Evolutionary conservation across 768 basidiomycete genomes (phyloP).

Genomic region (Clitopilus hobsonii): DNA sequence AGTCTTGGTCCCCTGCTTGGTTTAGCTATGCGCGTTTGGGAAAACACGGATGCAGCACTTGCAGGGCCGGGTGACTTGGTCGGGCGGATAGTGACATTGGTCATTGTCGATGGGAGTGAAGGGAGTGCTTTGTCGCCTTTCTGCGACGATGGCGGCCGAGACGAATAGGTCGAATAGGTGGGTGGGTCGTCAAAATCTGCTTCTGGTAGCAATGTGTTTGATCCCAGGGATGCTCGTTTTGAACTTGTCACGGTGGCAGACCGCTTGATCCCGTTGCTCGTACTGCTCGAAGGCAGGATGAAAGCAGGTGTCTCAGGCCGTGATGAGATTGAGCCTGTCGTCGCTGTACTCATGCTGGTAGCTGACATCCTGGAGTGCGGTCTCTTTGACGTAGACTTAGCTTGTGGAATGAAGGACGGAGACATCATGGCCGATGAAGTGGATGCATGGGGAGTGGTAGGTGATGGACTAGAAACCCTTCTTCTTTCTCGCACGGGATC

Average conservation of each 20-base stretch:
- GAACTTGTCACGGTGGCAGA: conserved; percentile 32
- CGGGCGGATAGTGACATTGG: conserved; percentile 45
- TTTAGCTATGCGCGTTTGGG: conserved; percentile 47
- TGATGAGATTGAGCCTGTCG: conserved; percentile 63
- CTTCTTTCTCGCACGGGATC: conserved; percentile 51
- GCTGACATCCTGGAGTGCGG: conserved; percentile 74
- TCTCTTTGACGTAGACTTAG: conserved; percentile 28
- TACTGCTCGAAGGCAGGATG: conserved; percentile 57
- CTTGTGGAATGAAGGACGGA: conserved; percentile 33
- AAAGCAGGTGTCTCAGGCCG: conserved; percentile 76
- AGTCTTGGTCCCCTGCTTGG: conserved; percentile 27
- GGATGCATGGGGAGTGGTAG: conserved; percentile 43
- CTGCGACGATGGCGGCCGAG: background rate
- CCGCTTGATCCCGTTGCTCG: conserved; percentile 47
- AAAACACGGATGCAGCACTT: conserved; percentile 25
- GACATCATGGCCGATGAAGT: conserved; percentile 34
- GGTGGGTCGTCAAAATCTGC: background rate
- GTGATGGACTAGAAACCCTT: conserved; percentile 59
- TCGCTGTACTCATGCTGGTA: conserved; percentile 42
- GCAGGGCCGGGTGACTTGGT: conserved; percentile 34
- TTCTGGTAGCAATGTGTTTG: conserved; percentile 23
- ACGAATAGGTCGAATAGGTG: background rate
- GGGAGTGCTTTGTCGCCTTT: conserved; percentile 30
- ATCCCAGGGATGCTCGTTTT: conserved; percentile 64
- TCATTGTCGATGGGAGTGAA: conserved; percentile 32